These are phyloP conservation scores for Straminergon stramineum DNA, from an alignment of 225 moss, liverwort and hornwort species.

Conservation along the genomic window DNA sequence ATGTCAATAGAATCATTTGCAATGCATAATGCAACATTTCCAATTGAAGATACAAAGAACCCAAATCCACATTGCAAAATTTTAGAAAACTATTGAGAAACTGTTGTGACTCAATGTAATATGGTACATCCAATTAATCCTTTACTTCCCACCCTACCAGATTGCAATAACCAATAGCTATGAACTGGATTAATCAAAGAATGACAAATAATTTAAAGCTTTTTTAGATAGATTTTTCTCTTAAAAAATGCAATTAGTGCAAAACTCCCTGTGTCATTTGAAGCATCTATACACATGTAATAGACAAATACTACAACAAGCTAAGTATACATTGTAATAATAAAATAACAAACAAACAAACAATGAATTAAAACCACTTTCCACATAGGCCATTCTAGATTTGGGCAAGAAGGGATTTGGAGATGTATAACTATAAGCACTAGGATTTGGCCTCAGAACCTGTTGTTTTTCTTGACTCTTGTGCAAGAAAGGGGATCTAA, in stretches of 20 bases:
- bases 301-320: accelerated
- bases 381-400: neutral
- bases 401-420: neutral
- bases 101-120: neutral
- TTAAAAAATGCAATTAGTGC: too few relatives aligned
- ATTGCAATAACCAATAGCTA: neutral
- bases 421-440: neutral
- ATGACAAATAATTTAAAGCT: neutral
- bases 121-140: neutral
- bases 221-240: neutral
- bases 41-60: neutral
- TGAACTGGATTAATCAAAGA: neutral
- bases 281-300: neutral
- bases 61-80: neutral
- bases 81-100: neutral
- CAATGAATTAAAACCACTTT: neutral
- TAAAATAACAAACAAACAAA: too few relatives aligned
- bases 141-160: accelerated
- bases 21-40: neutral
- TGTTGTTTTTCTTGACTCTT: neutral
- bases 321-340: too few relatives aligned
- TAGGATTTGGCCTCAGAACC: neutral
- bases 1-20: neutral
- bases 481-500: neutral
- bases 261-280: neutral